A percentile compares a stretch with the other conserved stretches of the same genome.
These are phyloP conservation scores for Vanilla planifolia DNA, from an alignment of 106 monocot genomes.

Conservation along the genomic window DNA sequence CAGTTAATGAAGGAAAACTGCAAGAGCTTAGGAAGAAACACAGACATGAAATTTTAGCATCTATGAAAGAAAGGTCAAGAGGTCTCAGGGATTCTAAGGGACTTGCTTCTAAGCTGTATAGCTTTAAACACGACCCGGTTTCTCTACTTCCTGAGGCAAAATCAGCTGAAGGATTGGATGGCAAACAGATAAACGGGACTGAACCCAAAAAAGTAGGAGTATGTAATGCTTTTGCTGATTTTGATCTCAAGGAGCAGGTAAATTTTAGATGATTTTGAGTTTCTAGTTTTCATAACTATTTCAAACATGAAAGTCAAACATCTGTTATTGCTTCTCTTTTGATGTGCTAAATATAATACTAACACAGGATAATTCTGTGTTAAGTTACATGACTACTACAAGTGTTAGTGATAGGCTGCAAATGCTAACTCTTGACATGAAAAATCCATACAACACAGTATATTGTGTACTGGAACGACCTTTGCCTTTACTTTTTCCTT, in stretches of 20 bases:
- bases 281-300: too few species aligned
- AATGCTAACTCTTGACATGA: too few species aligned
- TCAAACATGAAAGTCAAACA: too few species aligned
- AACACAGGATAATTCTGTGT: too few species aligned
- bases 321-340: too few species aligned
- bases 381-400: too few species aligned
- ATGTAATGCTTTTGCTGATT: background rate
- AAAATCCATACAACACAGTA: too few species aligned
- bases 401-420: too few species aligned
- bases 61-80: constrained; percentile 79
- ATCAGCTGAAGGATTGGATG: constrained; percentile 22
- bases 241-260: constrained; percentile 1
- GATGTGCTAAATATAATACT: too few species aligned
- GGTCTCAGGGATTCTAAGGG: constrained; percentile 62
- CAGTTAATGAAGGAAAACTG: constrained; percentile 61
- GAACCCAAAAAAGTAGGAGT: constrained; percentile 7
- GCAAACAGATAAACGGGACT: constrained; percentile 20
- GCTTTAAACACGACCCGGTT: constrained; percentile 75
- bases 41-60: constrained; percentile 51
- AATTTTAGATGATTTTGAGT: background rate
- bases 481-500: too few species aligned
- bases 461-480: too few species aligned
- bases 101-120: constrained; percentile 83
- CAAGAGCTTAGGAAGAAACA: constrained; percentile 64
- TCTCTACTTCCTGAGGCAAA: constrained; percentile 34